Conservation (phyloP, 2,329 filamentous ascomycete species). For the Trichoderma endophyticum region DNA sequence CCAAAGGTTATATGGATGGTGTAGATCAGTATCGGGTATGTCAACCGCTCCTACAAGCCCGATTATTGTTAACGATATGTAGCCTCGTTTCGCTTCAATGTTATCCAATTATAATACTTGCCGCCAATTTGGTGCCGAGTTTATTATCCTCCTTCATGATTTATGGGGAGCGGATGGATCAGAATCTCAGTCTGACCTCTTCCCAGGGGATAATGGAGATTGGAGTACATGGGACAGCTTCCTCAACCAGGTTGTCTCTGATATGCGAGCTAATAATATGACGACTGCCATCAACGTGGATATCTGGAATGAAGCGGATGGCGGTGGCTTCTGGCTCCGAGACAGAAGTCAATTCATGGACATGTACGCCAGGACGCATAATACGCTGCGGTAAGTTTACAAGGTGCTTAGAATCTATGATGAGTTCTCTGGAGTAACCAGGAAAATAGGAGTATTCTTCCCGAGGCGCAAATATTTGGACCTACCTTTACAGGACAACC, state of each 20-base stretch:
- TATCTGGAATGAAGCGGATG: constrained; percentile 54
- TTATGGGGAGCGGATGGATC: constrained; percentile 48
- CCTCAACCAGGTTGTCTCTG: constrained; percentile 36
- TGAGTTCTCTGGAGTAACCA: neutral
- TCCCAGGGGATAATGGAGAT: constrained; percentile 48
- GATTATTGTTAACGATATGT: neutral
- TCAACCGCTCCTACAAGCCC: neutral
- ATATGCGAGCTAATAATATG: constrained; percentile 37
- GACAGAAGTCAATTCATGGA: constrained; percentile 2
- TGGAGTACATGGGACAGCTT: constrained; percentile 46
- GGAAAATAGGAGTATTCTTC: neutral
- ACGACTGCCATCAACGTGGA: constrained; percentile 42
- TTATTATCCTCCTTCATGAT: constrained; percentile 46
- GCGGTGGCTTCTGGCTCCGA: constrained; percentile 13
- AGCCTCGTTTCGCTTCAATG: constrained; percentile 40
- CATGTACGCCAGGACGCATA: constrained; percentile 3
- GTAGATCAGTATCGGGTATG: neutral
- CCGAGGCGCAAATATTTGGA: constrained; percentile 12
- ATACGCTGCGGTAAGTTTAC: neutral
- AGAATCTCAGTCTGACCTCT: constrained; percentile 34
- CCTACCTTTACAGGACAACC: constrained; percentile 12
- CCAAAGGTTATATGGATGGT: constrained; percentile 11
- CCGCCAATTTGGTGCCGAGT: constrained; percentile 37
- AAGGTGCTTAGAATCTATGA: neutral
- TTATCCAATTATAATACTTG: constrained; percentile 44